Evolutionary conservation across 371 early-diverging fungal genomes (phyloP).

Genomic region (Circinella umbellata): DNA sequence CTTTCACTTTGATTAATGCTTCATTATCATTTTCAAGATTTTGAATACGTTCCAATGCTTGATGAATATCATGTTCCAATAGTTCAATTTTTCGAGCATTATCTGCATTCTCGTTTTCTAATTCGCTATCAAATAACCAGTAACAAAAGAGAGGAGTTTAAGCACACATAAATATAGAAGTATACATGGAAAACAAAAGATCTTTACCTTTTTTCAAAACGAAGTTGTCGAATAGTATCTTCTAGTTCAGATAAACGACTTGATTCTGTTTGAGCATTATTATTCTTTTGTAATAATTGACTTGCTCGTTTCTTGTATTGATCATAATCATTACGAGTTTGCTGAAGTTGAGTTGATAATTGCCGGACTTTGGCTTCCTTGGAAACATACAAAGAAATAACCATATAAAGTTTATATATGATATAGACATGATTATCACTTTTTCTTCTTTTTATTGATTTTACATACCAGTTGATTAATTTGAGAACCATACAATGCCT

Average conservation of each 20-base stretch:
- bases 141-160: background rate
- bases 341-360: constrained; percentile 45
- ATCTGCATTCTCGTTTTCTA: constrained; percentile 26
- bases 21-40: constrained; percentile 49
- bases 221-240: constrained; percentile 35
- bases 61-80: constrained; percentile 54
- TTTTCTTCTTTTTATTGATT: background rate
- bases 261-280: constrained; percentile 19
- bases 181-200: too few species aligned
- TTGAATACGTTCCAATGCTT: constrained; percentile 54
- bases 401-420: too few species aligned
- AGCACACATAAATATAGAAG: too few species aligned
- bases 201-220: constrained; percentile 34
- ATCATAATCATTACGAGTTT: constrained; percentile 55
- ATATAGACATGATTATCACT: too few species aligned
- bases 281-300: constrained; percentile 51
- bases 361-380: constrained; percentile 60
- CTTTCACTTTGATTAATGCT: constrained; percentile 28
- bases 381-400: background rate
- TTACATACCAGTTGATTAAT: constrained; percentile 52
- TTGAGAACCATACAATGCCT: constrained; percentile 48
- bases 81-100: constrained; percentile 26
- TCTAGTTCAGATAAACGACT: constrained; percentile 43
- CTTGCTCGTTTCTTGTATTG: constrained; percentile 68
- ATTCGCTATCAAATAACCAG: constrained; percentile 11